Percentiles rank a stretch among this genome's conserved stretches.
Evolutionary conservation across 2,329 filamentous ascomycete species (phyloP).

Genomic region (Nectriaceae sp.): DNA sequence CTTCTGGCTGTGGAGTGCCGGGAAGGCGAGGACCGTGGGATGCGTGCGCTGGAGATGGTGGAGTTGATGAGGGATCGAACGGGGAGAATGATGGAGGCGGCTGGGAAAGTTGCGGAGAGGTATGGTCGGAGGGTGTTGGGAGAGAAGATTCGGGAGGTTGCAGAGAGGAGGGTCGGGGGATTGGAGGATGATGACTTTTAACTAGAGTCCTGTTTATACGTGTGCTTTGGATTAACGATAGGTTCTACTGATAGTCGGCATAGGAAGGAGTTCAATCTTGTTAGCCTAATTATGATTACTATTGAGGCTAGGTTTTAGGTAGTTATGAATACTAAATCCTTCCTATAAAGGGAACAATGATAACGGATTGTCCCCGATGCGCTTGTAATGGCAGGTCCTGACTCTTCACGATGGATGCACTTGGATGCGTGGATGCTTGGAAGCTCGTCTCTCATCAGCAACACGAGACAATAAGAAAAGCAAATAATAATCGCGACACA

Average conservation of each 20-base stretch:
- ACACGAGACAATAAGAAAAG: no score
- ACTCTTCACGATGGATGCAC: not conserved
- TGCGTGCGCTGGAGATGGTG: conserved; percentile 93
- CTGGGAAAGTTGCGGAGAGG: conserved; percentile 82
- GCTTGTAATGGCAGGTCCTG: not conserved
- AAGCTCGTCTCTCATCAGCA: not conserved
- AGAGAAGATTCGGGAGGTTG: conserved; percentile 87
- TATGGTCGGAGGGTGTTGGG: conserved; percentile 80
- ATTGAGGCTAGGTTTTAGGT: not conserved
- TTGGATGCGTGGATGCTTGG: not conserved
- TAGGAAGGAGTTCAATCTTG: no score
- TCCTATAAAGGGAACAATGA: not conserved
- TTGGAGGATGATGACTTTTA: conserved; percentile 56
- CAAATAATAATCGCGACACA: no score
- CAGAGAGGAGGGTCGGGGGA: conserved; percentile 67
- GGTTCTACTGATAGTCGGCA: no score
- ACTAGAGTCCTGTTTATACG: not conserved
- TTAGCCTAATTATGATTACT: no score
- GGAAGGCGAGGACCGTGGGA: conserved; percentile 88
- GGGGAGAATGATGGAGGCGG: conserved; percentile 89
- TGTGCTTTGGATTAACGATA: no score
- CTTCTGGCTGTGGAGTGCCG: conserved; percentile 87
- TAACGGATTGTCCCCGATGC: not conserved
- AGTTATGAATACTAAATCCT: not conserved
- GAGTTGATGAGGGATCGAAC: conserved; percentile 79